A percentile compares a stretch with the other conserved stretches of the same genome.
Conservation (phyloP, 2,329 filamentous ascomycete species). For the Plectosphaerella sp. region DNA sequence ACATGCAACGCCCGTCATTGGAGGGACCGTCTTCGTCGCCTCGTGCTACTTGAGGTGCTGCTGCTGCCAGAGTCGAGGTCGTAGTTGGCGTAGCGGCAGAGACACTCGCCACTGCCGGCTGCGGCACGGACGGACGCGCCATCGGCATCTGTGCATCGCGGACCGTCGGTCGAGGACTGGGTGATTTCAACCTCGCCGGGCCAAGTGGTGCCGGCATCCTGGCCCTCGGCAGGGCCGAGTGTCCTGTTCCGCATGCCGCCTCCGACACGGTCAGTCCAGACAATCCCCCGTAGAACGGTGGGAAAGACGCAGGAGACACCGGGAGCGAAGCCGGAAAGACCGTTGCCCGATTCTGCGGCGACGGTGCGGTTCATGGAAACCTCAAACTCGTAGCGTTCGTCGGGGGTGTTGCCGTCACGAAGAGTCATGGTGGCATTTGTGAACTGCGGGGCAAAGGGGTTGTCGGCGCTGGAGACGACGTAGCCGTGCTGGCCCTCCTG, state of each 20-base stretch:
- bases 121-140: conserved; percentile 32
- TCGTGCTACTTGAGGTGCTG: no score
- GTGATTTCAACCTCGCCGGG: conserved; percentile 53
- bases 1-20: no score
- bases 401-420: conserved; percentile 37
- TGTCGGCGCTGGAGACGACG: conserved; percentile 50
- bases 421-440: conserved; percentile 44
- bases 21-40: no score
- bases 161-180: conserved; percentile 45
- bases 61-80: conserved; percentile 7
- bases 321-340: conserved; percentile 35
- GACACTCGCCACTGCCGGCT: conserved; percentile 28
- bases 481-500: conserved; percentile 33
- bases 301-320: conserved; percentile 55
- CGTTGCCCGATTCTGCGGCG: conserved; percentile 31
- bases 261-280: conserved; percentile 50
- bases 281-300: conserved; percentile 49
- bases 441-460: conserved; percentile 54
- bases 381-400: conserved; percentile 56
- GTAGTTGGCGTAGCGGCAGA: conserved; percentile 33
- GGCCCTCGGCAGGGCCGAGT: conserved; percentile 12
- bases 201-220: conserved; percentile 34
- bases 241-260: conserved; percentile 5
- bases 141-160: conserved; percentile 43
- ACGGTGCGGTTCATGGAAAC: conserved; percentile 48